phyloP scores from a whole-genome alignment of 2,329 filamentous ascomycete species.

The Colletotrichum magnum region DNA sequence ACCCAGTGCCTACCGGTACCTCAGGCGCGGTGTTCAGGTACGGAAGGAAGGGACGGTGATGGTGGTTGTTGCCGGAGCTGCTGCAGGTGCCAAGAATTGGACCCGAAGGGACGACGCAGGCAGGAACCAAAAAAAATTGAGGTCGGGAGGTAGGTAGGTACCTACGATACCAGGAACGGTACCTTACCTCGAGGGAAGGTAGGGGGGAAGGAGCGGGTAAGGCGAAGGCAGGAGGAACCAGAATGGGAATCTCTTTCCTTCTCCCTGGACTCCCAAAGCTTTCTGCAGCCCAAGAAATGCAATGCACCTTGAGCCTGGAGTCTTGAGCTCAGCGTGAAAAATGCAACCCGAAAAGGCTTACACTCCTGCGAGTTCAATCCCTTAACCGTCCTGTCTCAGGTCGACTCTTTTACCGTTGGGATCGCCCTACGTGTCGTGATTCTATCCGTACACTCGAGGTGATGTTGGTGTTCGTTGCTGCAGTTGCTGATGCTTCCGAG shows the following conservation, averaged over 20 bases:
- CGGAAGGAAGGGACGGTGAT: neutral
- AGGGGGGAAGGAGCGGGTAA: too few relatives aligned
- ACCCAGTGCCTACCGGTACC: too few relatives aligned
- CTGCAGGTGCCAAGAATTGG: too few relatives aligned
- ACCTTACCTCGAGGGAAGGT: neutral
- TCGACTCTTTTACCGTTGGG: neutral
- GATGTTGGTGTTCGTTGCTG: neutral
- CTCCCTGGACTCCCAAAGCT: slow-evolving; percentile 15
- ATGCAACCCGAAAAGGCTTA: slow-evolving; percentile 13
- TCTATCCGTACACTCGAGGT: too few relatives aligned
- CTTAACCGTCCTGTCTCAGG: slow-evolving; percentile 12
- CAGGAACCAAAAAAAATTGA: too few relatives aligned
- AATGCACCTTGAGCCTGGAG: too few relatives aligned
- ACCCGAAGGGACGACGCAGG: too few relatives aligned
- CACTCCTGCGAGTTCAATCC: slow-evolving; percentile 5
- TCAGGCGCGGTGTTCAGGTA: neutral
- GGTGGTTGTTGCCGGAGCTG: neutral
- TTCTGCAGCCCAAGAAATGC: neutral
- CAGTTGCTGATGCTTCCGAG: neutral
- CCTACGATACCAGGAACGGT: neutral
- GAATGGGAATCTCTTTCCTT: slow-evolving; percentile 2
- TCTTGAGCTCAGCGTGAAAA: neutral
- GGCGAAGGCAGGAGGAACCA: neutral
- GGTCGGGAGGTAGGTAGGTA: slow-evolving; percentile 8
- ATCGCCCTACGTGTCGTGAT: slow-evolving; percentile 12